Evolutionary conservation across 371 early-diverging fungal genomes (phyloP), one percentile per base, ranked within the genome.

Genomic region (Mortierella sp.): DNA sequence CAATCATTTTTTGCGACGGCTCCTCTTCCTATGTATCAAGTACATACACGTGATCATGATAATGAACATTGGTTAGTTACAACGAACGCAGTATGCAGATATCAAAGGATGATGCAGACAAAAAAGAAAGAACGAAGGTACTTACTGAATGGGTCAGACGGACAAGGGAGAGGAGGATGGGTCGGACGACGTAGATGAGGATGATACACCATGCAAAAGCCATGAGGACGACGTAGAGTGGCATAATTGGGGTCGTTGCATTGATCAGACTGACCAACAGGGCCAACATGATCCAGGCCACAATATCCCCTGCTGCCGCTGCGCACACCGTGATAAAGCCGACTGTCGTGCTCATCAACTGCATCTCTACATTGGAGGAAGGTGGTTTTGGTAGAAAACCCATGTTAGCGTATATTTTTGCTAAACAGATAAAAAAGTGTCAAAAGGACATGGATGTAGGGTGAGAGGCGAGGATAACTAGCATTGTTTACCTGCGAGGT

Each of bases 231-330:
- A 93, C 91, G 79, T 92, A 96, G 16, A 95, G 88, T 0, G 94
- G 94, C 64, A 87, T 90, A 22, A 95, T 74, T 1, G 90, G 91
- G 41, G 88, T 90, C 0, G 88, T 79, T 9, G 93, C 86, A 71
- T 93, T 93, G 45, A 94, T 79, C 19, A 97, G 88, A 2, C 95
- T 94, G 13, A 96, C 91, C 0, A 95, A 94, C 13, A 95, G 85
- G 4, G 93, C 96, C 65, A 98, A 89, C 78, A 93, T 80, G 40
- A 90, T 80, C 97, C 98, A 97, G 41, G 96, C 95, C 24, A 92
- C 87, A 43, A 93, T 93, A 74, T 98, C 98, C 86, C 96, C 96
- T 11, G 95, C 88, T 19, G 96, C 91, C 0, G 96, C 97, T 22
- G 96, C 93, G 31, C 96, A 91, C 76, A 98, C 91, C 5, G 96